Evolutionary conservation across 2,329 filamentous ascomycete species (phyloP).

Genomic region (Colletotrichum sp.): DNA sequence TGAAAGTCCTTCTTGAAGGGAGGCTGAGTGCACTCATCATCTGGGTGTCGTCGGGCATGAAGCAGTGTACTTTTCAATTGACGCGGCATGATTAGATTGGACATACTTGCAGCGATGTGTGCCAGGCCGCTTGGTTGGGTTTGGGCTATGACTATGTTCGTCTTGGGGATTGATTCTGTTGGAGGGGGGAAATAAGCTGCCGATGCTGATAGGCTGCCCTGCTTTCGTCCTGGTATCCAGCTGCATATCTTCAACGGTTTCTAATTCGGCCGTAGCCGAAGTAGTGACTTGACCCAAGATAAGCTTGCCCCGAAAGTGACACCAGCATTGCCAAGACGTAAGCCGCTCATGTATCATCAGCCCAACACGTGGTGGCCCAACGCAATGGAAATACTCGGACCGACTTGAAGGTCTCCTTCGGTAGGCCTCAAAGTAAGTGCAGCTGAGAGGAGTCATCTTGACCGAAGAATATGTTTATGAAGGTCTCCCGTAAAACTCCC

Average conservation of each 20-base stretch:
- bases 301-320: background rate
- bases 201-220: background rate
- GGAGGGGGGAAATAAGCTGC: no score
- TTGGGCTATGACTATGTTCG: accelerated
- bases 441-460: no score
- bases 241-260: background rate
- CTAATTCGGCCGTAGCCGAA: background rate
- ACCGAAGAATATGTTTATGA: no score
- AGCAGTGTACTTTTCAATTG: background rate
- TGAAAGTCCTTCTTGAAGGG: background rate
- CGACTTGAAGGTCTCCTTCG: no score
- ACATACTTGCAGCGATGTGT: background rate
- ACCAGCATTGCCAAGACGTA: background rate
- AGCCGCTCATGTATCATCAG: accelerated
- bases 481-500: no score
- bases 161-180: background rate
- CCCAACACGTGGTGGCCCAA: background rate
- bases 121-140: background rate
- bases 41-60: background rate
- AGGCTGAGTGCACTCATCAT: background rate
- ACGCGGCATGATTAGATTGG: background rate
- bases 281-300: background rate
- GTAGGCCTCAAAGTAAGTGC: no score
- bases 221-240: accelerated
- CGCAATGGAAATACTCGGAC: no score